Evolutionary conservation across 352 stramenopile species (phyloP).

Genomic region (Pythium apleroticum): DNA sequence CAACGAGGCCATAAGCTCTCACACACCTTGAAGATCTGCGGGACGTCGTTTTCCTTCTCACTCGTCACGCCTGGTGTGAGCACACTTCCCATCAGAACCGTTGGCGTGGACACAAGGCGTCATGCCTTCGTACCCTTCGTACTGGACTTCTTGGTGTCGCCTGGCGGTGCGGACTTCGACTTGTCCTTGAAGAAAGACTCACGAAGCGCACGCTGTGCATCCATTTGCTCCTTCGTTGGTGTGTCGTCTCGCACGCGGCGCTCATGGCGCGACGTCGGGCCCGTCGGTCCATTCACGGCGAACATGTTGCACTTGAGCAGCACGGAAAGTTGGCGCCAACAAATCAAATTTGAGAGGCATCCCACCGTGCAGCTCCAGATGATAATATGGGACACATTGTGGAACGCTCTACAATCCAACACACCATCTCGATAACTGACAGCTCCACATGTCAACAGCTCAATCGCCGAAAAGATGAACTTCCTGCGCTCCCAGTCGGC

Average conservation of each 20-base stretch:
- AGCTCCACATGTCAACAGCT: constrained; percentile 23
- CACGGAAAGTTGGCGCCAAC: constrained; percentile 22
- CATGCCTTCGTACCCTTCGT: background rate
- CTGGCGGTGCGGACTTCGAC: background rate
- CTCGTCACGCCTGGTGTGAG: background rate
- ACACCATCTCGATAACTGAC: background rate
- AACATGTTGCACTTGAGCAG: constrained; percentile 47
- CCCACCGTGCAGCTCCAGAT: constrained; percentile 11
- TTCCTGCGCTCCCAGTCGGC: constrained; percentile 26
- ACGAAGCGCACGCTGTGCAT: constrained; percentile 30
- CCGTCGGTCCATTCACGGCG: constrained; percentile 70
- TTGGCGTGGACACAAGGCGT: background rate
- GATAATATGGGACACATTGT: constrained; percentile 3
- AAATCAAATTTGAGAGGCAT: constrained; percentile 20
- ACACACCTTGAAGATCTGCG: constrained; percentile 57
- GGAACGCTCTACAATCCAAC: constrained; percentile 8
- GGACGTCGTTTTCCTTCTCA: constrained; percentile 17
- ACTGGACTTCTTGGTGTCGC: background rate
- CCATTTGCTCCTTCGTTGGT: constrained; percentile 27
- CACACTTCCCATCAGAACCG: background rate
- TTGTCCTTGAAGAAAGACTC: constrained; percentile 43
- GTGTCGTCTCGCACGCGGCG: constrained; percentile 38
- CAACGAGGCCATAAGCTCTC: too few relatives aligned
- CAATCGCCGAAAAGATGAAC: constrained; percentile 22
- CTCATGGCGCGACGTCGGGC: constrained; percentile 59